phyloP scores from a whole-genome alignment of 768 basidiomycete species.

The Panaeolus papilionaceus region DNA sequence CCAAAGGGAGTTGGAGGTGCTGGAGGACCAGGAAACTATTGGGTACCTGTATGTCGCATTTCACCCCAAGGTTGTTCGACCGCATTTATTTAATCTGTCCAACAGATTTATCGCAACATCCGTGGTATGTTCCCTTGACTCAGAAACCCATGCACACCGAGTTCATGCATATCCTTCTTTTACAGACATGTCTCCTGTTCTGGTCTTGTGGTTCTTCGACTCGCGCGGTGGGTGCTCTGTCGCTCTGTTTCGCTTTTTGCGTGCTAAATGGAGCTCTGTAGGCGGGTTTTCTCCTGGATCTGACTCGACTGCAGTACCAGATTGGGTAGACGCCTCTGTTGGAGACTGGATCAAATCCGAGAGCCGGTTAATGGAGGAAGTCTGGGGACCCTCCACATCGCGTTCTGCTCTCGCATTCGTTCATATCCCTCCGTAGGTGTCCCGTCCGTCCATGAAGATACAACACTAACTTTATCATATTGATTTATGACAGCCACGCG shows the following conservation, averaged over 20 bases:
- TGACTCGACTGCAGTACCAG: constrained; percentile 47
- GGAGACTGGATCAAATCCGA: constrained; percentile 65
- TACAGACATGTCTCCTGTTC: constrained; percentile 48
- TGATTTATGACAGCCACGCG: constrained; percentile 35
- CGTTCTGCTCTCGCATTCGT: constrained; percentile 70
- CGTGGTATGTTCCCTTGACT: constrained; percentile 31
- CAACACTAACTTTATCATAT: not conserved
- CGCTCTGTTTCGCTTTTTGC: not conserved
- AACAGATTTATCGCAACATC: constrained; percentile 16
- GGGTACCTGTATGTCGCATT: constrained; percentile 60
- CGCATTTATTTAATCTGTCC: not conserved
- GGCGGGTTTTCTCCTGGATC: constrained; percentile 53
- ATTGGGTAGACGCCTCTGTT: constrained; percentile 74
- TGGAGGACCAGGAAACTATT: constrained; percentile 69
- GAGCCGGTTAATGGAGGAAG: constrained; percentile 55
- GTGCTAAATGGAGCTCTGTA: constrained; percentile 13
- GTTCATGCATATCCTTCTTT: not conserved
- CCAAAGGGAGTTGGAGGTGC: constrained; percentile 62
- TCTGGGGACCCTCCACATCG: constrained; percentile 60
- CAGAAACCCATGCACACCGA: not conserved
- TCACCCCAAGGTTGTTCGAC: not conserved
- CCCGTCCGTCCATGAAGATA: not conserved
- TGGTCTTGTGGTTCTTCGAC: constrained; percentile 78
- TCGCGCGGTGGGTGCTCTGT: constrained; percentile 53
- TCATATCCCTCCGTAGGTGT: constrained; percentile 65